Evolutionary conservation across 164 flowering plant species (phyloP), one percentile per base, ranked within the genome.

Genomic region (Kingdonia uniflora): DNA sequence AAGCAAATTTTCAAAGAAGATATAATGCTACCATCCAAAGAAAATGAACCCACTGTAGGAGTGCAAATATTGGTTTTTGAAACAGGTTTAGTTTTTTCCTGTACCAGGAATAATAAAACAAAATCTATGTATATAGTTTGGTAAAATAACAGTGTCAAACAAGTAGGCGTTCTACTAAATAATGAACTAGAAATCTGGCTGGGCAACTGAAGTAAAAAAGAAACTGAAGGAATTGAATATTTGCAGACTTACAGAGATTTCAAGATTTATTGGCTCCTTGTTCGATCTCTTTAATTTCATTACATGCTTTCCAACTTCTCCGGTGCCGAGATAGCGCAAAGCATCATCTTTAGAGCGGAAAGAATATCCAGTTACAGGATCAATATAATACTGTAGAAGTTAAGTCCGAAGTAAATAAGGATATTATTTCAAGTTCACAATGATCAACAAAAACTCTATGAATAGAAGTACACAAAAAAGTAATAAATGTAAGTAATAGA

Each of bases 281-380:
- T n/a, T 39, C 41, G 20, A 37, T 19, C 42, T 44, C 41, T 43
- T 51, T 25, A 56, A 68, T 54, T 56, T 71, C 2, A 29, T 22
- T 38, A 66, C 67, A 21, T 19, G 57, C 59, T 58, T 67, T 57
- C 68, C 66, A 21, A 62, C 14, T 22, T 75, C 74, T 35, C 76
- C 79, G 42, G 73, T 71, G 39, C 64, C 57, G 59, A 85, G 71
- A 66, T 74, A 82, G 51, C 78, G 79, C 57, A 42, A 51, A 56
- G 67, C 79, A 39, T 76, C 85, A 62, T 52, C 78, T 71, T 76
- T 54, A 7, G 95, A 85, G 52, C 80, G 82, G 68, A 80, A 79
- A 25, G 61, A 42, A 49, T 63, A 73, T 53, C 83, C 81, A 64
- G 62, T 68, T 5, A 49, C 71, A 58, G 87, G 85, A 68, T 84